These are phyloP conservation scores for Blastobotrys attinorum DNA, from an alignment of 805 yeast species.

Conservation along the genomic window DNA sequence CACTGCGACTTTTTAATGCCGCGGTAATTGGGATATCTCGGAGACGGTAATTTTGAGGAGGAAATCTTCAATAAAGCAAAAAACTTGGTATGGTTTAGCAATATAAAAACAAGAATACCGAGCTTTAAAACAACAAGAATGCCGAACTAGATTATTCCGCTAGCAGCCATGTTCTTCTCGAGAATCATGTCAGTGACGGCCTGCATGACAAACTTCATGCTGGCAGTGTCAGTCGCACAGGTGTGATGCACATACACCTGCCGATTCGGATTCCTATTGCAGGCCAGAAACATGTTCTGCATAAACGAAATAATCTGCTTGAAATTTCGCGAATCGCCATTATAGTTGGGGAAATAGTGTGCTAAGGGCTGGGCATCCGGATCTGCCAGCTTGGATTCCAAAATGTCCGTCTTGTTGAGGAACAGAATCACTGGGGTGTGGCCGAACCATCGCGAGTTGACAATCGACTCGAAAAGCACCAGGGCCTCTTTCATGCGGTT, in stretches of 20 bases:
- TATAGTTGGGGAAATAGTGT: slow-evolving; percentile 70
- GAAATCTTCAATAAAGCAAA: too few species aligned
- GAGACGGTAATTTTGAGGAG: too few species aligned
- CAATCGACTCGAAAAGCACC: slow-evolving; percentile 69
- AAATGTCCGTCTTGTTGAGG: slow-evolving; percentile 78
- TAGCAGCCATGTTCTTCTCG: slow-evolving; percentile 68
- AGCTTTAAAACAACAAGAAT: too few species aligned
- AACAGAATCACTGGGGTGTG: slow-evolving; percentile 85
- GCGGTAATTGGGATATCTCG: too few species aligned
- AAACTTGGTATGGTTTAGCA: too few species aligned
- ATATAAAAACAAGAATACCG: too few species aligned
- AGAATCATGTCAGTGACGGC: slow-evolving; percentile 91
- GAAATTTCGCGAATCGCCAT: slow-evolving; percentile 54
- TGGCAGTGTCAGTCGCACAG: slow-evolving; percentile 86
- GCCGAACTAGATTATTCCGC: slow-evolving; percentile 67
- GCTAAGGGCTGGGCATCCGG: slow-evolving; percentile 46
- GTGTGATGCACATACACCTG: slow-evolving; percentile 90
- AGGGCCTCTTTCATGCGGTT: slow-evolving; percentile 90
- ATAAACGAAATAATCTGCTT: slow-evolving; percentile 66
- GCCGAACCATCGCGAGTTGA: slow-evolving; percentile 78
- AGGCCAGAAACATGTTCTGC: slow-evolving; percentile 53
- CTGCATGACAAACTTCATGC: slow-evolving; percentile 82
- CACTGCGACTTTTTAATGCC: too few species aligned
- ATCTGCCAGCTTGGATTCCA: slow-evolving; percentile 57
- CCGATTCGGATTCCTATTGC: slow-evolving; percentile 54